These are phyloP conservation scores for Domatiomyces catenatus DNA, from an alignment of 2,329 filamentous ascomycete species.

Conservation along the genomic window DNA sequence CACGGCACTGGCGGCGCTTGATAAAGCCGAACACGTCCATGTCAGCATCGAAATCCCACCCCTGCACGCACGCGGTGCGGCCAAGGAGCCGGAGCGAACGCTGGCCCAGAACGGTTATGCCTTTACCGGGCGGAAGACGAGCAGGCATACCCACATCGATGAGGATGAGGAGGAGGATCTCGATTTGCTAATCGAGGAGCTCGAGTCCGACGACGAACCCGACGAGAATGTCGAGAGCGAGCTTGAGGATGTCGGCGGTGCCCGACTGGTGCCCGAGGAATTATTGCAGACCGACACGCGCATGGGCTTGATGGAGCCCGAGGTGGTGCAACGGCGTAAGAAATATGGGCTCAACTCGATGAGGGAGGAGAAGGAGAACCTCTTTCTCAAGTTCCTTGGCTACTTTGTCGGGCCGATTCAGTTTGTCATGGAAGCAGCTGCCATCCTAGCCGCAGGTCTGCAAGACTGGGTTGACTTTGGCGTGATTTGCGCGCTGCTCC, in stretches of 20 bases:
- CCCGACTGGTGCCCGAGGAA: constrained; percentile 52
- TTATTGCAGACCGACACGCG: constrained; percentile 62
- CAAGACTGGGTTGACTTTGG: constrained; percentile 86
- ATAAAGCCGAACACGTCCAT: neutral
- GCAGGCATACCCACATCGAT: constrained; percentile 31
- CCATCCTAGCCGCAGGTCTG: constrained; percentile 67
- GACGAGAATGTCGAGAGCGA: constrained; percentile 47
- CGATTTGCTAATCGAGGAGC: constrained; percentile 71
- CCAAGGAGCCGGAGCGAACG: constrained; percentile 4
- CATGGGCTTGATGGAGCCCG: constrained; percentile 54
- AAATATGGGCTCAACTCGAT: constrained; percentile 77
- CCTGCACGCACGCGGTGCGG: constrained; percentile 1
- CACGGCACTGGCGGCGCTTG: no score
- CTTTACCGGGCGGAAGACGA: constrained; percentile 3
- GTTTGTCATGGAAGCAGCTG: constrained; percentile 85
- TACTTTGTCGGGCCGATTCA: constrained; percentile 85
- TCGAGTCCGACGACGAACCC: constrained; percentile 69
- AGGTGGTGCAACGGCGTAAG: constrained; percentile 49
- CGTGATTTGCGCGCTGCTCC: constrained; percentile 68
- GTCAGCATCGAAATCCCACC: neutral
- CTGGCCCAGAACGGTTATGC: constrained; percentile 4
- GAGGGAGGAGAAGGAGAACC: constrained; percentile 80
- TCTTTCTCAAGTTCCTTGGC: constrained; percentile 63
- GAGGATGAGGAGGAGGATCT: constrained; percentile 73
- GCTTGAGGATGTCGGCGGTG: constrained; percentile 36